Evolutionary conservation across 2,329 filamentous ascomycete species (phyloP), one percentile per base, ranked within the genome.

Genomic region (Amauroascus verrucosus): DNA sequence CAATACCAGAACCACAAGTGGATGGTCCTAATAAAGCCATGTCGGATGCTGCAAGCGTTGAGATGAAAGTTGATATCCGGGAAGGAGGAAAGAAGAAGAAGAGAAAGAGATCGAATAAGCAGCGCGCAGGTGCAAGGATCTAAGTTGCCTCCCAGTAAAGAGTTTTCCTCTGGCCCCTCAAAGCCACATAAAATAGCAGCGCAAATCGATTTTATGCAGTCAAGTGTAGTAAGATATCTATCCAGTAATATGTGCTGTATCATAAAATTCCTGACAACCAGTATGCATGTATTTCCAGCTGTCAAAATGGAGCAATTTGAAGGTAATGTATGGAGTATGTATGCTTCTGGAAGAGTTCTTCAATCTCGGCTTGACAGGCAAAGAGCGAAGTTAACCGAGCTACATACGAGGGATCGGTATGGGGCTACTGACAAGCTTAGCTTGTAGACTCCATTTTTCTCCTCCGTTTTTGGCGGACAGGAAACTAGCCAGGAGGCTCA

Each of bases 61-160:
- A 60, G 47, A 65, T 57, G 55, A 64, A 66, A 53, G 63, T 68
- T 40, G 70, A 75, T 62, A 73, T 74, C 37, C 66, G 69, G 24
- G 70, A 72, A 44, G 69, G 69, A 37, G 66, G 65, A 16, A 58
- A 56, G 44, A 59, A 58, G 44, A 59, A 57, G 65, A 73, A 71
- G 66, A 70, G 70, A 60, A 73, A 72, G 64, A 67, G 72, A 55
- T 70, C 70, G 8, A 73, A 69, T 63, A 72, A 71, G 63, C 9
- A 5, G 26, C 64, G 72, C 58, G 71, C 48, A 57, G 41, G 18
- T 48, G 6, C 32, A 6, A 32, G 6, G 11, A n/a, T 22, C n/a
- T 3, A 24, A n/a, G 2, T 3, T 22, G n/a, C n/a, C 9, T 5
- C 26, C 26, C 26, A 30, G 26, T 30, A 30, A 4, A 9, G 26